These are phyloP conservation scores for Psilocybe tampanensis DNA, from an alignment of 768 basidiomycete species.

Conservation along the genomic window DNA sequence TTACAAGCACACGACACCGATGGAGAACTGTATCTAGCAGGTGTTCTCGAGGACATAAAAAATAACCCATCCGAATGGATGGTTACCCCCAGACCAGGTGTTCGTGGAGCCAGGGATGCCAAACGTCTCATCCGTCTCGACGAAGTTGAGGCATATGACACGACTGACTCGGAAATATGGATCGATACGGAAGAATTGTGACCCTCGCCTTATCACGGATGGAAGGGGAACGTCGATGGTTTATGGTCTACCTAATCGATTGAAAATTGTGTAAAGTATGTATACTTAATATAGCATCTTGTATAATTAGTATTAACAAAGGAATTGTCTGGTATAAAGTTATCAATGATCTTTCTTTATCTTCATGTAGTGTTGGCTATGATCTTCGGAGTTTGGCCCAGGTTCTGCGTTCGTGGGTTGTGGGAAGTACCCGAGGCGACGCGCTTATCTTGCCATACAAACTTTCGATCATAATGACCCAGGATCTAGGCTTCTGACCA, in stretches of 20 bases:
- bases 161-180: constrained; percentile 29
- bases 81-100: constrained; percentile 23
- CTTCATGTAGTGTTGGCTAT: too few species aligned
- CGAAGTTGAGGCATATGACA: constrained; percentile 36
- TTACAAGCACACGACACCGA: constrained; percentile 48
- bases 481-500: too few species aligned
- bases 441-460: too few species aligned
- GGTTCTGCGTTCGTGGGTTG: too few species aligned
- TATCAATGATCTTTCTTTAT: too few species aligned
- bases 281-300: too few species aligned
- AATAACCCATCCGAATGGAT: constrained; percentile 35
- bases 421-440: too few species aligned
- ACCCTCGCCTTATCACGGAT: neutral
- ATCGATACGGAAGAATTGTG: constrained; percentile 24
- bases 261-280: neutral
- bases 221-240: neutral
- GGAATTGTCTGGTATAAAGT: too few species aligned
- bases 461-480: too few species aligned
- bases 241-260: neutral
- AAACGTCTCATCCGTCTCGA: constrained; percentile 30
- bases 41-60: constrained; percentile 38
- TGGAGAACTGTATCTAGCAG: constrained; percentile 45
- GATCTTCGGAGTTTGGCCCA: too few species aligned
- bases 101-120: constrained; percentile 33
- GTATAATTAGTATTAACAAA: too few species aligned